Percentiles rank a stretch among this genome's conserved stretches.
Evolutionary conservation across 495 filamentous ascomycete genomes (phyloP).

Genomic region (Xanthoparmelia taractica): DNA sequence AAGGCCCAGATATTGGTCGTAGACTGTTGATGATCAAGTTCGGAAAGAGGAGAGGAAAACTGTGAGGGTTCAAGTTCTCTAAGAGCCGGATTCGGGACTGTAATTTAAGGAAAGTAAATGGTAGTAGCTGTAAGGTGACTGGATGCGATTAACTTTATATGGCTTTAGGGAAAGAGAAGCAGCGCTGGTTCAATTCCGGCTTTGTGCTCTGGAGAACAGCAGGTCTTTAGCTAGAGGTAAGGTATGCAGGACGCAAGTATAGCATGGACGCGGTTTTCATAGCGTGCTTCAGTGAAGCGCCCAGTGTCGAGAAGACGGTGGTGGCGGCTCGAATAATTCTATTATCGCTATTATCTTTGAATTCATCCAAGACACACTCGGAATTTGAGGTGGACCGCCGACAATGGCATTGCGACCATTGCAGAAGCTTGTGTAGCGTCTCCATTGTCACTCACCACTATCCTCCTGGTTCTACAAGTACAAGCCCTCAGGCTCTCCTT

Average conservation of each 20-base stretch:
- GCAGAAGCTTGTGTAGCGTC: background rate
- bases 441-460: background rate
- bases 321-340: background rate
- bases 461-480: constrained; percentile 64
- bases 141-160: background rate
- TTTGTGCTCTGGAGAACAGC: background rate
- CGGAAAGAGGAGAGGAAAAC: background rate
- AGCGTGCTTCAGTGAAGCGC: background rate
- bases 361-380: constrained; percentile 4
- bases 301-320: background rate
- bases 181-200: background rate
- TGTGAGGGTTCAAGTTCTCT: background rate
- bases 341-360: background rate
- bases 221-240: background rate
- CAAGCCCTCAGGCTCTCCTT: constrained; percentile 95
- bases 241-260: background rate
- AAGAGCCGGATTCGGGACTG: background rate
- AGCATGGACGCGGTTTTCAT: background rate
- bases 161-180: background rate
- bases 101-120: background rate
- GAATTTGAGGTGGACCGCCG: background rate
- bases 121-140: background rate
- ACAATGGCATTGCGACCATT: background rate
- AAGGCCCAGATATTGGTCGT: background rate
- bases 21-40: background rate